These are phyloP conservation scores for Panicum miliaceum DNA, from an alignment of 176 grass and related monocot genomes.

Conservation along the genomic window DNA sequence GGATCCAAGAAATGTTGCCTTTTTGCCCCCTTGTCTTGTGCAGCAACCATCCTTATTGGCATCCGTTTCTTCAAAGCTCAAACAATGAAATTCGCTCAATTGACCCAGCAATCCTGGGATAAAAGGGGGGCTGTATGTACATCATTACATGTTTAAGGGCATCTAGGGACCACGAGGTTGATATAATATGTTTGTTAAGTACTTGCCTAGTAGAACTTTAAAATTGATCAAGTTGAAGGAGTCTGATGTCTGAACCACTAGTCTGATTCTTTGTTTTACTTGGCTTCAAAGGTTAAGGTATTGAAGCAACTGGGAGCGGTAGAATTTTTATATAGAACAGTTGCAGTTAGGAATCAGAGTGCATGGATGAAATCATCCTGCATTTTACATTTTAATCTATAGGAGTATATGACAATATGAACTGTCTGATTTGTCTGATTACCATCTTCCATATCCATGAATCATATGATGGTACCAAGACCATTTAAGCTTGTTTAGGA, in stretches of 20 bases:
- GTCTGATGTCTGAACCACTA: not conserved
- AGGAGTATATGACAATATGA: too few species aligned
- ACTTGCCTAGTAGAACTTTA: constrained; percentile 5
- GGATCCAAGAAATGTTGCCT: not conserved
- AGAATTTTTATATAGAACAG: not conserved
- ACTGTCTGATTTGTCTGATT: too few species aligned
- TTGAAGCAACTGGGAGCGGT: not conserved
- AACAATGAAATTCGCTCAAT: constrained; percentile 16
- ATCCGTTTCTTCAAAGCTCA: constrained; percentile 16
- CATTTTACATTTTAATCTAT: not conserved
- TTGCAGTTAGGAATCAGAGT: not conserved
- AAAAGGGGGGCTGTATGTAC: constrained; percentile 20
- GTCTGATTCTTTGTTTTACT: not conserved
- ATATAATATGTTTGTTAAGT: constrained; percentile 11
- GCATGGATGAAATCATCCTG: not conserved
- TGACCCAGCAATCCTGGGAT: constrained; percentile 30
- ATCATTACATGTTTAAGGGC: not conserved
- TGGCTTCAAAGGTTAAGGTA: not conserved
- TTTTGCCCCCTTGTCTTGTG: constrained; percentile 27
- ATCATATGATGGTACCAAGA: not conserved
- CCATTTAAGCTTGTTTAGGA: not conserved
- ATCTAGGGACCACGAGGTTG: not conserved
- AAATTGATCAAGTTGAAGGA: constrained; percentile 22
- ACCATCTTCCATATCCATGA: not conserved
- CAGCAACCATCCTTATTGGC: not conserved